phyloP scores from a whole-genome alignment of 495 filamentous ascomycete genomes.

The Penicillium arizonense region DNA sequence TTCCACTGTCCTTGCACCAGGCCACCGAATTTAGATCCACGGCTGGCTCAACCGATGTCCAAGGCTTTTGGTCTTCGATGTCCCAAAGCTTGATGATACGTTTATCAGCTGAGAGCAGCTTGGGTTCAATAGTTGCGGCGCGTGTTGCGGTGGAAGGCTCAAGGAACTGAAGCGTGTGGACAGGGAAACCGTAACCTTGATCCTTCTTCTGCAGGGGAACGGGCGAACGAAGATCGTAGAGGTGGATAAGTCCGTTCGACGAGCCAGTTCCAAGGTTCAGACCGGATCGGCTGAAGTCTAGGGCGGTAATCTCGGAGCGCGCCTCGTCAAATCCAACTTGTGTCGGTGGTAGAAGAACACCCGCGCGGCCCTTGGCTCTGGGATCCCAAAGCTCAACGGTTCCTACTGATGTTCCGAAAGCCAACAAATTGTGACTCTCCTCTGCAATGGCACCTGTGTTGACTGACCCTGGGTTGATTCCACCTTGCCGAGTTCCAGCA shows the following conservation, averaged over 20 bases:
- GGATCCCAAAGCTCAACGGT: constrained; percentile 97
- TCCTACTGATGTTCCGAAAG: constrained; percentile 94
- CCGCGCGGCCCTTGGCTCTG: constrained; percentile 76
- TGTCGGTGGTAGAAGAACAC: constrained; percentile 57
- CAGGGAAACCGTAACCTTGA: constrained; percentile 93
- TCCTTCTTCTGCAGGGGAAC: constrained; percentile 84
- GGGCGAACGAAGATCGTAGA: constrained; percentile 91
- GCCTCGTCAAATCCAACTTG: constrained; percentile 42
- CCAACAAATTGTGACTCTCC: constrained; percentile 83
- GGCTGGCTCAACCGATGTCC: constrained; percentile 92
- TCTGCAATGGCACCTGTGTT: constrained; percentile 90
- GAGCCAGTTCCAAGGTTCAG: constrained; percentile 86
- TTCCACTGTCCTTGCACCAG: constrained; percentile 82
- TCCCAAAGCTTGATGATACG: constrained; percentile 98
- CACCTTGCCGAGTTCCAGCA: constrained; percentile 73
- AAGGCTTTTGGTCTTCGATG: constrained; percentile 72
- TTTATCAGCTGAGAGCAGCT: constrained; percentile 89
- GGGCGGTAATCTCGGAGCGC: constrained; percentile 76
- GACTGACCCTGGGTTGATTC: constrained; percentile 77
- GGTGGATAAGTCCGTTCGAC: constrained; percentile 80
- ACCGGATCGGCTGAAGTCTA: constrained; percentile 83
- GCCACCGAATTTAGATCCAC: constrained; percentile 92
- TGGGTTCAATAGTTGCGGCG: constrained; percentile 64
- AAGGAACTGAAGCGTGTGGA: constrained; percentile 86
- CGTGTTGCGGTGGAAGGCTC: constrained; percentile 65